phyloP scores from a whole-genome alignment of 1,139 yeast genomes.

The Pichia sp. region DNA sequence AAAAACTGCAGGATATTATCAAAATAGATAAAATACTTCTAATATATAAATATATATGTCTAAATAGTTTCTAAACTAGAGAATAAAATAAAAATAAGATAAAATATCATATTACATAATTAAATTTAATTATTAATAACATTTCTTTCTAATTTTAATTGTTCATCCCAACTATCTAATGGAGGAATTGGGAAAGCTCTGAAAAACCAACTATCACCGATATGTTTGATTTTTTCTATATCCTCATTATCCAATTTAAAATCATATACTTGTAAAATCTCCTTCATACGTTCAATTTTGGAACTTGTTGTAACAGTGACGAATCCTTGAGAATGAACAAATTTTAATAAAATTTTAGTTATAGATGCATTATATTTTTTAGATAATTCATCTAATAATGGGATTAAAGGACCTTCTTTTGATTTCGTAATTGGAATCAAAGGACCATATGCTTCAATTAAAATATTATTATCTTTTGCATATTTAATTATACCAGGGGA shows the following conservation, averaged over 20 bases:
- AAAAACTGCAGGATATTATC: not conserved
- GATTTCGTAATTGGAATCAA: conserved; percentile 42
- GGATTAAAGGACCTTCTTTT: conserved; percentile 31
- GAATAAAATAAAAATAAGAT: no score
- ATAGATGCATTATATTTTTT: conserved; percentile 48
- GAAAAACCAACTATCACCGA: conserved; percentile 30
- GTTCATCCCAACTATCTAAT: conserved; percentile 18
- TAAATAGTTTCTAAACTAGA: no score
- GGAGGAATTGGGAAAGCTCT: conserved; percentile 24
- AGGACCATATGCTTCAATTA: conserved; percentile 64
- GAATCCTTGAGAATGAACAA: conserved; percentile 57
- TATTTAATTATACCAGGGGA: conserved; percentile 55
- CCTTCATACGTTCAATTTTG: conserved; percentile 49
- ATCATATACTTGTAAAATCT: conserved; percentile 46
- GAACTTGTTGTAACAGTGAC: conserved; percentile 70
- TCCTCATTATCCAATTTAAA: conserved; percentile 48
- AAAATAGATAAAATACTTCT: not conserved
- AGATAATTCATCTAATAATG: conserved; percentile 39
- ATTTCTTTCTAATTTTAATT: conserved; percentile 16
- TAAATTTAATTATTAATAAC: not conserved
- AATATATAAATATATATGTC: not conserved
- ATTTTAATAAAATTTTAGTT: conserved; percentile 61
- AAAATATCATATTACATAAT: no score
- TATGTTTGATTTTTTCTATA: conserved; percentile 34
- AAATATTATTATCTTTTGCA: conserved; percentile 43